These are phyloP conservation scores for Pseudogymnoascus sp. DNA, from an alignment of 2,329 filamentous ascomycete species.

Conservation along the genomic window DNA sequence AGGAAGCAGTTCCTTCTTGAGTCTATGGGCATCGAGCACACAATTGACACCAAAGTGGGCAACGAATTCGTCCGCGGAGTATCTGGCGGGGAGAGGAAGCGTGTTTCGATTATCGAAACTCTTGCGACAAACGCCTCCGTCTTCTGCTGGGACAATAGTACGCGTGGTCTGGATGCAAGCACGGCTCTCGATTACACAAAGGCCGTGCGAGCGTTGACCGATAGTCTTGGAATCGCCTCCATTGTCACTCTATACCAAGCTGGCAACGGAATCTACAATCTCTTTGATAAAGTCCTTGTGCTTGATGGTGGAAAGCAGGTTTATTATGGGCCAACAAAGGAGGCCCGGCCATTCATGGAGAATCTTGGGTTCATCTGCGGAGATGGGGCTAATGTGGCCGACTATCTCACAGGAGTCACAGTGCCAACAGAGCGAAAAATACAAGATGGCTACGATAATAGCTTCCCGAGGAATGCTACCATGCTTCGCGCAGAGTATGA, in stretches of 20 bases:
- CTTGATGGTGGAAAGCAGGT: slow-evolving; percentile 59
- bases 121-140: slow-evolving; percentile 33
- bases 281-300: slow-evolving; percentile 64
- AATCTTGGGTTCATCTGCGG: slow-evolving; percentile 54
- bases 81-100: slow-evolving; percentile 53
- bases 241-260: slow-evolving; percentile 64
- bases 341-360: slow-evolving; percentile 59
- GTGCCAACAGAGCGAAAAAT: slow-evolving; percentile 62
- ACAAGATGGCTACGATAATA: slow-evolving; percentile 32
- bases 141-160: slow-evolving; percentile 61
- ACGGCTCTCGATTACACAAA: slow-evolving; percentile 55
- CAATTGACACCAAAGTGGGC: slow-evolving; percentile 46
- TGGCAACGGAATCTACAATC: slow-evolving; percentile 60
- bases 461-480: slow-evolving; percentile 38
- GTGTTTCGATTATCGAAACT: slow-evolving; percentile 51
- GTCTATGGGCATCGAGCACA: slow-evolving; percentile 43
- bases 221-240: slow-evolving; percentile 50
- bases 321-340: slow-evolving; percentile 53
- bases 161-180: slow-evolving; percentile 56
- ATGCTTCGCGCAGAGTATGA: slow-evolving; percentile 44
- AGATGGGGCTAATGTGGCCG: slow-evolving; percentile 55
- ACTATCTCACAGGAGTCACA: slow-evolving; percentile 59
- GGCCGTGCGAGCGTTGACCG: slow-evolving; percentile 54
- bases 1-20: slow-evolving; percentile 37
- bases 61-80: slow-evolving; percentile 55